Conservation (phyloP, 495 filamentous ascomycete genomes). For the Venustampulla echinocandica region DNA sequence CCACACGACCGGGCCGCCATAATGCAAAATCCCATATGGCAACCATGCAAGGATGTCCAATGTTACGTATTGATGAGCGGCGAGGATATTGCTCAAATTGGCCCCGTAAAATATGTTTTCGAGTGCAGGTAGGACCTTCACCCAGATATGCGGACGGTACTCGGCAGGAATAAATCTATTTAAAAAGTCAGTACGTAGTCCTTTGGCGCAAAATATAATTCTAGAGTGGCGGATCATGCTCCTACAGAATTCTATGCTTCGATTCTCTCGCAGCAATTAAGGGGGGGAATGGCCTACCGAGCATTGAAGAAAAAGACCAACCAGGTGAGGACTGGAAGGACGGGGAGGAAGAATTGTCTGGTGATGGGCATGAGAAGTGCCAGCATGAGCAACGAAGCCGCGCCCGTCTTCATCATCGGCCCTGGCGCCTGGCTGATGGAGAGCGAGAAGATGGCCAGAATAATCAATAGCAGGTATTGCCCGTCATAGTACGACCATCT, state of each 20-base stretch:
- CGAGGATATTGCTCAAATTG: conserved; percentile 91
- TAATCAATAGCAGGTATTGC: conserved; percentile 69
- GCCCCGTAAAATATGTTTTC: conserved; percentile 96
- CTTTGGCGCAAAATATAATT: no score
- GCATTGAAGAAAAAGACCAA: conserved; percentile 70
- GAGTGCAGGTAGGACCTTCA: conserved; percentile 85
- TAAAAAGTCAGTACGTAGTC: conserved; percentile 3
- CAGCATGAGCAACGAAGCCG: conserved; percentile 54
- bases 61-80: conserved; percentile 70
- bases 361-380: conserved; percentile 80
- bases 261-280: no score
- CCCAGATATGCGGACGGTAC: conserved; percentile 86
- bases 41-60: conserved; percentile 87
- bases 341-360: conserved; percentile 83
- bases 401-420: conserved; percentile 58
- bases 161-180: conserved; percentile 74
- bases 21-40: conserved; percentile 86
- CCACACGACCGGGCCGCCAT: conserved; percentile 69
- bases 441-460: conserved; percentile 70
- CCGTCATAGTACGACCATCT: conserved; percentile 80
- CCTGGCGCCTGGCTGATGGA: conserved; percentile 69
- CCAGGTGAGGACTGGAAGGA: conserved; percentile 75
- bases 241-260: background rate
- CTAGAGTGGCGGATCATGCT: background rate
- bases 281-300: conserved; percentile 17